These are phyloP conservation scores for Apiotrichum akiyoshidainum DNA, from an alignment of 1,284 basidiomycete genomes.

Conservation along the genomic window DNA sequence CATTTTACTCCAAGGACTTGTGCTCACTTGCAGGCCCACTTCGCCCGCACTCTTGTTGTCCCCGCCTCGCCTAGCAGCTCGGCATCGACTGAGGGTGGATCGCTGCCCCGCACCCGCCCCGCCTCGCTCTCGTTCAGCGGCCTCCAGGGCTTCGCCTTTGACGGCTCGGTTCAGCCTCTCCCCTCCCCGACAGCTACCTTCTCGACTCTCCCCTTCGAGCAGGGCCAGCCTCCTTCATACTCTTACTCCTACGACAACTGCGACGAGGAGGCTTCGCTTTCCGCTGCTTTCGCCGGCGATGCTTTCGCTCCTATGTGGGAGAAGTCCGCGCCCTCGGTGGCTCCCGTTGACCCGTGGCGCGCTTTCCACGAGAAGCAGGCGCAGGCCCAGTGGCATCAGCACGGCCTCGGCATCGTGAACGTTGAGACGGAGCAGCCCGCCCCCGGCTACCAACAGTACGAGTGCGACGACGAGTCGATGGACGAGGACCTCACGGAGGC, in stretches of 20 bases:
- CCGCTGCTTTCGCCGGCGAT: constrained; percentile 21
- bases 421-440: constrained; percentile 5
- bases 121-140: neutral
- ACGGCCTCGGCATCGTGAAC: neutral
- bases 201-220: constrained; percentile 1
- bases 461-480: constrained; percentile 5
- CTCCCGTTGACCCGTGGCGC: constrained; percentile 6
- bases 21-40: constrained; percentile 10
- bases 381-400: neutral
- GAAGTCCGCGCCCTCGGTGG: neutral
- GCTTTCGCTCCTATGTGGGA: constrained; percentile 18
- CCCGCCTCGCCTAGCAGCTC: constrained; percentile 13
- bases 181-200: constrained; percentile 9
- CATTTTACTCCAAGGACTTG: neutral
- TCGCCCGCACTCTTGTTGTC: constrained; percentile 20
- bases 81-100: neutral
- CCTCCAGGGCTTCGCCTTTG: constrained; percentile 6
- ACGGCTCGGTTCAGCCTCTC: constrained; percentile 6
- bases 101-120: constrained; percentile 8
- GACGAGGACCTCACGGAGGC: constrained; percentile 8
- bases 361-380: constrained; percentile 5
- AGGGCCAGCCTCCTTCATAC: neutral
- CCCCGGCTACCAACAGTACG: neutral
- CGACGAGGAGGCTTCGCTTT: constrained; percentile 14
- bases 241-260: constrained; percentile 2